Base-by-base conservation (phyloP, 495 filamentous ascomycete species). In the Annulohypoxylon maeteangense region DNA sequence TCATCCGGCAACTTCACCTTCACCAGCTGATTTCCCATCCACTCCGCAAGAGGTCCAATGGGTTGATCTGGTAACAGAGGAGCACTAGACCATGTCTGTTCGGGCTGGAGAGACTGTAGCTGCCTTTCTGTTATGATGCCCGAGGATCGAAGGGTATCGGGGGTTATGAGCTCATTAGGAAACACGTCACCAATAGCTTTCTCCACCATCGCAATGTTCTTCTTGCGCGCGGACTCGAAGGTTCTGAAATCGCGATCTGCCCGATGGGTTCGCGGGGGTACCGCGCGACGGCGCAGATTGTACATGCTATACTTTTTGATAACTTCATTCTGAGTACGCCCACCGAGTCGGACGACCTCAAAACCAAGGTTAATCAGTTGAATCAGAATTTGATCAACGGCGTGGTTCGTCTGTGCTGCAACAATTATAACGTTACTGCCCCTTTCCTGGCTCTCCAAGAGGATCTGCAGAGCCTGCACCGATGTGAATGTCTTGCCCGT, bases 351-450 rank as follows among this genome's bases (percentile, higher is more conserved):
- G 42, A 95, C 81, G 58, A 94, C 90, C 4, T 89, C 83, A 1
- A 82, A 80, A 55, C 92, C 92, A 55, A 90, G 89, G 1, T 81
- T 62, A 1, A 90, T 82, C 20, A 97, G 80, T 51, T 91, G 88
- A 3, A 80, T 81, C 12, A 99, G 83, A 1, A 98, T 79, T 73
- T 97, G 95, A 71, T 98, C 95, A 0, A 98, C 78, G 0, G 95
- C 95, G 78, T 99, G 94, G 66, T 99, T 99, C 2, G 95, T 98
- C 69, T 98, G 92, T 23, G 92, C 92, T 0, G 93, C 85, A 5
- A 97, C 81, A 22, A 97, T 83, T 34, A 97, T 89, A 2, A 80
- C 78, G 8, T 79, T 78, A 23, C 50, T 40, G 7, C 80, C 80
- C 1, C 74, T 62, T n/a, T 66, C 63, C 81, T 88, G 85, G 60